Evolutionary conservation across 1,284 basidiomycete genomes (phyloP), one percentile per base, ranked within the genome.

Genomic region (Meira nashicola): DNA sequence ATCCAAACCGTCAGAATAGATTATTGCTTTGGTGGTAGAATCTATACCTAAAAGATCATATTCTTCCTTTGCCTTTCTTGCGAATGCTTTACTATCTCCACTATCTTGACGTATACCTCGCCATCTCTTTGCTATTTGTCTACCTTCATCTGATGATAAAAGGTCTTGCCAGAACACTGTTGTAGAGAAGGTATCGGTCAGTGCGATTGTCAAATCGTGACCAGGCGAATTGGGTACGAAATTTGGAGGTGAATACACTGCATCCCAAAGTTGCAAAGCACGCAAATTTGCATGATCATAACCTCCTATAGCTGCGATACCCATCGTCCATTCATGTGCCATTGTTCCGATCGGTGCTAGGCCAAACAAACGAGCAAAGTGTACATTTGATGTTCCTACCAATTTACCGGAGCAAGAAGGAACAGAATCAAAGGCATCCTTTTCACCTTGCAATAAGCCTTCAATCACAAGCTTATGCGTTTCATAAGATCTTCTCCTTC

Each of bases 391-490:
- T 0, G 74, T 78, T 12, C 76, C 92, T n/a, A 82, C 78, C 19
- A 95, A 79, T 48, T 82, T 83, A 0, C 90, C 91, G 10, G 41
- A 43, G n/a, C n/a, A 43, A 5, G 21, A 2, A 3, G 46, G 25
- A 2, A 23, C 17, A 12, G 46, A 25, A 15, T 39, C 23, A 14
- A 48, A 44, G 6, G 51, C 62, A 4, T 38, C 46, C 6, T 28
- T 25, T 39, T 67, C 80, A 5, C 88, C 92, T 14, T 83, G 82
- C 39, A 88, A 77, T 46, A 98, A 81, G 0, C 84, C 85, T 51
- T 83, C 77, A 33, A 98, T 80, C 21, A 96, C 87, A 40, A 88
- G 79, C 67, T 91, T 88, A 63, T 98, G 95, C 0, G 86, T 83
- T 12, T 83, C 78, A 69, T 86, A 91, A 4, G 90, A 91, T 43